Evolutionary conservation across 1,139 yeast species (phyloP).

Genomic region (Kodamaea anthophila): DNA sequence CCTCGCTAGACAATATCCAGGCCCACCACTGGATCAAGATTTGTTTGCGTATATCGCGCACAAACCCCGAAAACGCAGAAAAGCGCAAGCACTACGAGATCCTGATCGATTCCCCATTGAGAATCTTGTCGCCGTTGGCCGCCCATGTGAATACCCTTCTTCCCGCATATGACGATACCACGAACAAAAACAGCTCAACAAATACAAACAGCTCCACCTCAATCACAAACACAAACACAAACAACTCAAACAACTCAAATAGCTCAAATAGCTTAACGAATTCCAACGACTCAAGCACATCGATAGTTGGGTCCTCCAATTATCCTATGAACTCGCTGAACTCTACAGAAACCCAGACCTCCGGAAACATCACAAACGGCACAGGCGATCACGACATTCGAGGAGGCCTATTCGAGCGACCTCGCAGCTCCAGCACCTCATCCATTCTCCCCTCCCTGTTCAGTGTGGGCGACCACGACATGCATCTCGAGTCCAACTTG

Average conservation of each 20-base stretch:
- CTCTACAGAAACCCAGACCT: background rate
- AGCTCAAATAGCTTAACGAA: background rate
- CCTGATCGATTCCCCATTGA: slow-evolving; percentile 86
- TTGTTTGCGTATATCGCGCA: slow-evolving; percentile 66
- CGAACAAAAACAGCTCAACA: background rate
- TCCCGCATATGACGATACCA: slow-evolving; percentile 42
- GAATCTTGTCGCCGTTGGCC: slow-evolving; percentile 57
- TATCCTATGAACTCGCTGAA: background rate
- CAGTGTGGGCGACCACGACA: slow-evolving; percentile 34
- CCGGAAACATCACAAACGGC: too few species aligned
- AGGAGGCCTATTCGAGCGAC: too few species aligned
- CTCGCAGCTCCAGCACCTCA: too few species aligned
- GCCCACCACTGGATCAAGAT: slow-evolving; percentile 93
- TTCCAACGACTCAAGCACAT: background rate
- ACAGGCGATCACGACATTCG: too few species aligned
- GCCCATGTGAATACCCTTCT: slow-evolving; percentile 70
- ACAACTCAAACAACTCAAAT: too few species aligned
- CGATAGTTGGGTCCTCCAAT: background rate
- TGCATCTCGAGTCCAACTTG: slow-evolving; percentile 54
- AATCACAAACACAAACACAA: slow-evolving; percentile 4
- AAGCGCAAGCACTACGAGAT: slow-evolving; percentile 86
- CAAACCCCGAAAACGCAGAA: slow-evolving; percentile 48
- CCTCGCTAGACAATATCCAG: slow-evolving; percentile 69
- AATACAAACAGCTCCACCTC: too few species aligned
- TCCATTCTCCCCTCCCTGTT: too few species aligned